Base-by-base conservation (phyloP, 2,329 filamentous ascomycete genomes). In the Fusarium algeriense region DNA sequence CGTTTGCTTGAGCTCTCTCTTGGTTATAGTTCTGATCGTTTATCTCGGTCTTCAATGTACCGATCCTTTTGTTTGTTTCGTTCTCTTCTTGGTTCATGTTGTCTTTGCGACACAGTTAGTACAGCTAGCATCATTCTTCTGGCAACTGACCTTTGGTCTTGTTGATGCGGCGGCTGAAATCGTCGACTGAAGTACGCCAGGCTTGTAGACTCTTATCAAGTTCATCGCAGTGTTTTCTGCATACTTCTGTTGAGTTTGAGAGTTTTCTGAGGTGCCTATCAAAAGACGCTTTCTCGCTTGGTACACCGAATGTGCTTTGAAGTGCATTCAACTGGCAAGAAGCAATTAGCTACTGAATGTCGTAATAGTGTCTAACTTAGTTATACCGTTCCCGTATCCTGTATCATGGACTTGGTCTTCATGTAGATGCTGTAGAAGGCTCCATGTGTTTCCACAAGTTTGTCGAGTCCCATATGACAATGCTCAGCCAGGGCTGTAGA, bases 401-500 rank as follows among this genome's bases (percentile, higher is more conserved):
- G 49, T 30, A 28, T 28, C 49, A 53, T 53, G 19, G 49, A 53
- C 2, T 53, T 53, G 35, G 49, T 53, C 35, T 41, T 53, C 49
- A 41, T 41, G 19, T 53, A 53, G 10, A 53, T 53, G 17, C 19
- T 53, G 35, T 28, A 53, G 35, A 53, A 53, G n/a, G 35, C 35
- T 20, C 49, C 23, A 17, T 53, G 49, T 17, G 49, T 41, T 30
- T 53, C 35, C 23, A 53, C 49, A 13, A 53, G 5, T 53, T 41
- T 53, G 49, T 53, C 49, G 5, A 53, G 49, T 15, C 49, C 49
- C 49, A 41, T 41, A 17, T 53, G 49, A 2, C 49, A 53, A 53
- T 53, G 49, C 10, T 53, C 49, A 7, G 49, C 23, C 23, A 53
- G 23, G 19, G 49, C 49, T 13, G 49, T 53, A 17, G 49, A 53